A percentile compares a stretch with the other conserved stretches of the same genome.
Conservation (phyloP, 1,284 basidiomycete species). For the Boletus holoroseus region DNA sequence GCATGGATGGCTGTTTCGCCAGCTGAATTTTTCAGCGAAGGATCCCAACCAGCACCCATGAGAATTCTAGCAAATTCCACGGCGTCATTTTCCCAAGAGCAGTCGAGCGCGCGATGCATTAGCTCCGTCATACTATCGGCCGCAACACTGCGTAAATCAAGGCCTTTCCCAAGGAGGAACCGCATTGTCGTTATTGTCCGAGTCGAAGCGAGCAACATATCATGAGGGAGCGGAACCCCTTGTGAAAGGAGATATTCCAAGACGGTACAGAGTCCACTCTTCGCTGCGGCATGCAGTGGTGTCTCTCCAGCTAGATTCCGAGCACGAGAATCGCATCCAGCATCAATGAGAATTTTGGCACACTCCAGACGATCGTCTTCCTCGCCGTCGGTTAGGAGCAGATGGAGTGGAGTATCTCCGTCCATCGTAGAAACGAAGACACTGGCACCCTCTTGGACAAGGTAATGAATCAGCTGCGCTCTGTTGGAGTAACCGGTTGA, state of each 20-base stretch:
- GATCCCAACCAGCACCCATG: slow-evolving; percentile 4
- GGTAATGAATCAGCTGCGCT: neutral
- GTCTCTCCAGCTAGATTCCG: neutral
- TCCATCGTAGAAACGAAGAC: neutral
- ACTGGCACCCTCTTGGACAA: neutral
- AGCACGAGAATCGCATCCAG: neutral
- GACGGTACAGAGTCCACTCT: too few species aligned
- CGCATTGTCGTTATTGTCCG: neutral
- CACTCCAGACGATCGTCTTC: too few species aligned
- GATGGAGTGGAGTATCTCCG: neutral
- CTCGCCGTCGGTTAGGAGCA: too few species aligned
- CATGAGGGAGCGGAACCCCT: neutral
- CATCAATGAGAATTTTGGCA: neutral
- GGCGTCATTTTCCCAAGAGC: neutral
- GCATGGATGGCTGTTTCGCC: slow-evolving; percentile 1
- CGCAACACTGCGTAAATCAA: neutral
- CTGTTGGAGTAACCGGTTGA: neutral
- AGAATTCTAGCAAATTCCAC: neutral
- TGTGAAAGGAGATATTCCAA: neutral
- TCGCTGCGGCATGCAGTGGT: neutral
- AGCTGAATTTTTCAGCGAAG: neutral
- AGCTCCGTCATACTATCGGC: neutral
- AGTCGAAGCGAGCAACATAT: neutral
- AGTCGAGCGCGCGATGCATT: neutral
- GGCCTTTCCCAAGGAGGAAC: neutral